Evolutionary conservation across 257 asterid species (phyloP).

Genomic region (Paraleonurus japonicus): DNA sequence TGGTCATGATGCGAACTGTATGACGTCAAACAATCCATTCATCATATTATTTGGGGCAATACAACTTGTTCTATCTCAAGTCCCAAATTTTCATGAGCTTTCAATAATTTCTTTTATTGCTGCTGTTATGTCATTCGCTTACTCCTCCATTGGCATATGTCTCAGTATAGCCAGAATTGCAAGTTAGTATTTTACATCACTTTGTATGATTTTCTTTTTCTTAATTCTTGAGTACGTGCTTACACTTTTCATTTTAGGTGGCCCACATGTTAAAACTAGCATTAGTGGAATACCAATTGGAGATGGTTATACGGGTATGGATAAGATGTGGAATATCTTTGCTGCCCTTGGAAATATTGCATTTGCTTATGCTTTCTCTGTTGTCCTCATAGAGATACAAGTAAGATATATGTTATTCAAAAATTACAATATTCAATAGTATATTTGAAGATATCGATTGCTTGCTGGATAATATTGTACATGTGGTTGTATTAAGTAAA

Average conservation of each 20-base stretch:
- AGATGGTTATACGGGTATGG: conserved; percentile 26
- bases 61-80: conserved; percentile 57
- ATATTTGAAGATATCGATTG: too few species aligned
- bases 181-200: conserved; percentile 22
- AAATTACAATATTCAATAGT: not conserved
- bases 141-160: conserved; percentile 59
- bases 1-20: conserved; percentile 47
- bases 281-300: conserved; percentile 54
- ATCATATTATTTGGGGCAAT: conserved; percentile 42
- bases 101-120: conserved; percentile 60
- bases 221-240: not conserved
- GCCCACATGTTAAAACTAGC: conserved; percentile 30
- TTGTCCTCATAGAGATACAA: conserved; percentile 66
- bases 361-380: conserved; percentile 63
- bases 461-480: too few species aligned
- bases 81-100: conserved; percentile 67
- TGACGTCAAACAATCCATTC: conserved; percentile 39
- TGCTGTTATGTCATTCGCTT: conserved; percentile 74
- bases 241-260: not conserved
- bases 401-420: conserved; percentile 17
- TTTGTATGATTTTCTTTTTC: too few species aligned
- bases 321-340: conserved; percentile 65
- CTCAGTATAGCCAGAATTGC: conserved; percentile 53
- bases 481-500: too few species aligned
- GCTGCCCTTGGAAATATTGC: conserved; percentile 74